A percentile compares a stretch with the other conserved stretches of the same genome.
phyloP scores from a whole-genome alignment of 225 moss, liverwort and hornwort species.

The Takakia lepidozioides region DNA sequence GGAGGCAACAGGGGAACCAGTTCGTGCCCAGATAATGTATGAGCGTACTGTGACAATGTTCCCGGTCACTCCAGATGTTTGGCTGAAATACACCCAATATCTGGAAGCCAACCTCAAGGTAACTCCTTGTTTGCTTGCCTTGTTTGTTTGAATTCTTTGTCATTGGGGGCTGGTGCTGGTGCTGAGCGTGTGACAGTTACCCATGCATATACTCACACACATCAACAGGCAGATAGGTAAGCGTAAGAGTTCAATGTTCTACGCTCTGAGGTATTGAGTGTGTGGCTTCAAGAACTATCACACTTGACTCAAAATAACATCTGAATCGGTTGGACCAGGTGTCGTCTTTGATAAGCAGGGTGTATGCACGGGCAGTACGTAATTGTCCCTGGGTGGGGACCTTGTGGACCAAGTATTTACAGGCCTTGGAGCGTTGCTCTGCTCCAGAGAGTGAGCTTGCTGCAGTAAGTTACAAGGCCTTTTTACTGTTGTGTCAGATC shows the following conservation, averaged over 20 bases:
- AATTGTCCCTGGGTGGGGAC: slow-evolving; percentile 92
- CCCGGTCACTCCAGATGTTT: slow-evolving; percentile 74
- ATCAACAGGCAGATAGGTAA: no score
- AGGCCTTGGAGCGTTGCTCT: slow-evolving; percentile 70
- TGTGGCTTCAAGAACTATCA: no score
- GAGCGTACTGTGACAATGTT: slow-evolving; percentile 82
- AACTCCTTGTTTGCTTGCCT: slow-evolving; percentile 1
- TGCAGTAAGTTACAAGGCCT: slow-evolving; percentile 30
- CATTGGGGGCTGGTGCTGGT: no score
- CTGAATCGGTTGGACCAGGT: slow-evolving; percentile 39
- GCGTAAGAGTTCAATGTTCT: no score
- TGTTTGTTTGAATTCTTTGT: no score
- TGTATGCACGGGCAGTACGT: slow-evolving; percentile 80
- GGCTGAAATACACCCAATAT: slow-evolving; percentile 80
- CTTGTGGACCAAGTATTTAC: slow-evolving; percentile 74
- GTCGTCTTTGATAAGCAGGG: slow-evolving; percentile 52
- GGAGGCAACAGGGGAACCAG: slow-evolving; percentile 85
- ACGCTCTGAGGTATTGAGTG: no score
- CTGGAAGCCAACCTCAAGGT: slow-evolving; percentile 87
- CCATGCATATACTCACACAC: no score
- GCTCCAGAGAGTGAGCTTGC: slow-evolving; percentile 56
- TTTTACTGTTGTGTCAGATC: no score
- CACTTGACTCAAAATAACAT: no score
- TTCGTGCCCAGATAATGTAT: slow-evolving; percentile 75
- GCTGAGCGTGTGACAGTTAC: no score